Evolutionary conservation across 768 basidiomycete genomes (phyloP), one percentile per base, ranked within the genome.

Genomic region (Naganishia vishniacii): DNA sequence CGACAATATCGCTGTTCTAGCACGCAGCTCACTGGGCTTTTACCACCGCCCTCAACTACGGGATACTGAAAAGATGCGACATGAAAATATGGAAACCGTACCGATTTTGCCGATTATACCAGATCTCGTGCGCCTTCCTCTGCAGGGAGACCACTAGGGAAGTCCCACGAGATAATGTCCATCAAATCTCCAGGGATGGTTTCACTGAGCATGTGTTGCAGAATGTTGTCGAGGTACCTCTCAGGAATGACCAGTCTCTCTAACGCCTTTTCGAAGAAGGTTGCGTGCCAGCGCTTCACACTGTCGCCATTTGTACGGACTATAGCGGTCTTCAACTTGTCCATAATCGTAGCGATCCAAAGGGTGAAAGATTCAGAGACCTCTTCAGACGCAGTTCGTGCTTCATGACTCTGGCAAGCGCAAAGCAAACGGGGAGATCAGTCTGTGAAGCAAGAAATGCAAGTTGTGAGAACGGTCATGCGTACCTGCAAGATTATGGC

Each of bases 261-360:
- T 20, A 63, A 40, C 15, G 49, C 62, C 51, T 56, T 63, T 49
- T 53, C 62, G 45, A 63, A 63, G 16, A 63, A 53, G 8, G 40
- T 26, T 29, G 48, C 48, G 29, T 63, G 62, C 62, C 62, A 63
- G 5, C 48, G 51, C 26, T 44, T 53, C 4, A 56, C 44, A 13
- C 62, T 40, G 4, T 56, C 47, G n/a, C 28, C n/a, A 28, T 63
- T 48, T 11, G 62, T 51, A 2, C 28, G 23, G 4, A 28, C 31
- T n/a, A 51, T 48, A 13, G 32, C 9, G 28, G n/a, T 40, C 47
- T 25, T 45, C 12, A 51, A n/a, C 12, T 28, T 25, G 11, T 49
- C 32, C 32, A 49, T 11, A 5, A 62, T 62, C 4, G 34, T 40
- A 3, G 42, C 32, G 5, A 51, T 51, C 49, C 31, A 51, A 31